Evolutionary conservation across 2,329 filamentous ascomycete species (phyloP).

Genomic region (Leptographium flavum): DNA sequence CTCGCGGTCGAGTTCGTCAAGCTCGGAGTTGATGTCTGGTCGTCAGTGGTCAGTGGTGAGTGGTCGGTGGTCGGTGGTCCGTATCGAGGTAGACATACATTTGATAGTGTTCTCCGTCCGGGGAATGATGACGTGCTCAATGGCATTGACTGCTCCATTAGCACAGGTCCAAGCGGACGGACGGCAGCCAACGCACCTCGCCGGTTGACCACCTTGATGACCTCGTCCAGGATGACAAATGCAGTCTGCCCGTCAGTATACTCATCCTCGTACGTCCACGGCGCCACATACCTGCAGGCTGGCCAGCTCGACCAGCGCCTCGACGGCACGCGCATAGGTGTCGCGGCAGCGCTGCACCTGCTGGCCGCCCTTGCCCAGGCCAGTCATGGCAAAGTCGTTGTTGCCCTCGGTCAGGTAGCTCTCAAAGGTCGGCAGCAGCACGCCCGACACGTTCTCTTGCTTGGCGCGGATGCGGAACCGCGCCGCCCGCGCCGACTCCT

Average conservation of each 20-base stretch:
- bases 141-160: slow-evolving; percentile 63
- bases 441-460: slow-evolving; percentile 97
- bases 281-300: slow-evolving; percentile 58
- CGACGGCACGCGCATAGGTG: slow-evolving; percentile 89
- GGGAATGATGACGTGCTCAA: slow-evolving; percentile 93
- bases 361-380: slow-evolving; percentile 90
- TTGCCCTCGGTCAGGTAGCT: slow-evolving; percentile 77
- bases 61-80: slow-evolving; percentile 4
- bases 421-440: slow-evolving; percentile 86
- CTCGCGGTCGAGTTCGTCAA: slow-evolving; percentile 93
- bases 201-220: slow-evolving; percentile 97
- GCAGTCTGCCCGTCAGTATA: too few species aligned
- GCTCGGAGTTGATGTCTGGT: slow-evolving; percentile 86
- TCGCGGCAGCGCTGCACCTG: slow-evolving; percentile 91
- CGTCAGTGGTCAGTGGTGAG: not conserved
- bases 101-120: slow-evolving; percentile 99
- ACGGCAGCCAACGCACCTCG: slow-evolving; percentile 47
- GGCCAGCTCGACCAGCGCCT: slow-evolving; percentile 87
- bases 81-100: slow-evolving; percentile 35
- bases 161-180: slow-evolving; percentile 1
- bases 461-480: slow-evolving; percentile 87
- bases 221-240: slow-evolving; percentile 94
- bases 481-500: slow-evolving; percentile 86
- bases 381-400: slow-evolving; percentile 92
- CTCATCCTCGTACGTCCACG: too few species aligned